Conservation (phyloP, 306 rosid species). For the Rubus parviflorus region DNA sequence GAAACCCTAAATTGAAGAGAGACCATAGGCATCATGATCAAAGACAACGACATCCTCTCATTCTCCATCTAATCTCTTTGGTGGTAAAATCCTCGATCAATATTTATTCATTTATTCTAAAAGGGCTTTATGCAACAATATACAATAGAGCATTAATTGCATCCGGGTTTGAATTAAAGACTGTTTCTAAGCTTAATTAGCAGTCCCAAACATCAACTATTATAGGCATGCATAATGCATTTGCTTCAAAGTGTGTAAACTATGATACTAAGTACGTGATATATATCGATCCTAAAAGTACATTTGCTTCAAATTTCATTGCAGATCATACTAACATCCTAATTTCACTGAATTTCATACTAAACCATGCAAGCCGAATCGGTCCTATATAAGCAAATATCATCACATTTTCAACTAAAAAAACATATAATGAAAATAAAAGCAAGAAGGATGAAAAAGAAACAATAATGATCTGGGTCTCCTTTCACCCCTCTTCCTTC, state of each 20-base stretch:
- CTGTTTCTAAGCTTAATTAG: neutral
- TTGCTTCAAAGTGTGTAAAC: neutral
- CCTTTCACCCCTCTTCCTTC: neutral
- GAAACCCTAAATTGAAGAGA: no score
- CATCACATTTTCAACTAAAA: neutral
- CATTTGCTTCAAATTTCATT: neutral
- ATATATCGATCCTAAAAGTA: neutral
- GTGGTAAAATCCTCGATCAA: no score
- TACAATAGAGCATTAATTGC: neutral
- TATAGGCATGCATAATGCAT: neutral
- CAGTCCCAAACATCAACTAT: neutral
- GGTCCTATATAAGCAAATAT: neutral
- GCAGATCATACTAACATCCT: neutral
- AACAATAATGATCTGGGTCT: constrained; percentile 9
- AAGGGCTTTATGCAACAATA: neutral
- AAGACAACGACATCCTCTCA: no score
- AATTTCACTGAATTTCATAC: neutral
- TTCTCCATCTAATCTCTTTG: no score
- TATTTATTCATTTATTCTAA: neutral
- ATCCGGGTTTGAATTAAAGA: neutral
- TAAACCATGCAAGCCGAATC: neutral
- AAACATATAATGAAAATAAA: neutral
- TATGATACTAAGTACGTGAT: neutral
- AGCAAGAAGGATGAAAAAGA: neutral
- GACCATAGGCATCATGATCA: no score